These are phyloP conservation scores for Colletotrichum sp. DNA, from an alignment of 2,329 filamentous ascomycete genomes.

Conservation along the genomic window DNA sequence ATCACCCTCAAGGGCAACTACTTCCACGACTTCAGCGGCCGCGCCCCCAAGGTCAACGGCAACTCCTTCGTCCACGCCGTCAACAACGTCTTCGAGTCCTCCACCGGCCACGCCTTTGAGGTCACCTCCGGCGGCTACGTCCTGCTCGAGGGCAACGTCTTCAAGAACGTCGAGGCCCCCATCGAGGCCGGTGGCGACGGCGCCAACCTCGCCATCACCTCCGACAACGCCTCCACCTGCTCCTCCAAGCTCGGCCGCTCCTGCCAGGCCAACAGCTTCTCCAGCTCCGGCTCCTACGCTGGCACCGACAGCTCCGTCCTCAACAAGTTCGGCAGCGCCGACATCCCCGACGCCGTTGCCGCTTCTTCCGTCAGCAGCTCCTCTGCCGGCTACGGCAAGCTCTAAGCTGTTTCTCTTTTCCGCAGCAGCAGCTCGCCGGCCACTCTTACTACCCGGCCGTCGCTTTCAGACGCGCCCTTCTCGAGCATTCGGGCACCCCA, in stretches of 20 bases:
- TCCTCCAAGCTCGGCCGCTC: conserved; percentile 48
- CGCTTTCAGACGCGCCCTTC: neutral
- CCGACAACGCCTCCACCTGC: conserved; percentile 38
- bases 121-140: conserved; percentile 46
- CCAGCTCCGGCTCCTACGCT: conserved; percentile 40
- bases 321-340: conserved; percentile 52
- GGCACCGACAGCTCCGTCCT: conserved; percentile 52
- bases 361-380: conserved; percentile 36
- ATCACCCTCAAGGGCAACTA: conserved; percentile 67
- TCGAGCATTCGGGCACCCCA: neutral
- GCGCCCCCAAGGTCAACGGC: conserved; percentile 61
- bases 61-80: conserved; percentile 63
- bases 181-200: conserved; percentile 31
- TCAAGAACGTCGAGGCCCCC: conserved; percentile 54
- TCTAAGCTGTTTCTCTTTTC: conserved; percentile 29
- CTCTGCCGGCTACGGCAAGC: conserved; percentile 51
- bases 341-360: conserved; percentile 32
- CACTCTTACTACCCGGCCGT: neutral
- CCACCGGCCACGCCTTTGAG: conserved; percentile 62
- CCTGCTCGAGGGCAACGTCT: conserved; percentile 61
- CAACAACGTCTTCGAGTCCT: conserved; percentile 65
- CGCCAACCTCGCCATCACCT: conserved; percentile 8
- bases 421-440: neutral
- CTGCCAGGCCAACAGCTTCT: conserved; percentile 56
- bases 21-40: conserved; percentile 63